phyloP scores from a whole-genome alignment of 345 rosid genomes.

The Citrus medica region DNA sequence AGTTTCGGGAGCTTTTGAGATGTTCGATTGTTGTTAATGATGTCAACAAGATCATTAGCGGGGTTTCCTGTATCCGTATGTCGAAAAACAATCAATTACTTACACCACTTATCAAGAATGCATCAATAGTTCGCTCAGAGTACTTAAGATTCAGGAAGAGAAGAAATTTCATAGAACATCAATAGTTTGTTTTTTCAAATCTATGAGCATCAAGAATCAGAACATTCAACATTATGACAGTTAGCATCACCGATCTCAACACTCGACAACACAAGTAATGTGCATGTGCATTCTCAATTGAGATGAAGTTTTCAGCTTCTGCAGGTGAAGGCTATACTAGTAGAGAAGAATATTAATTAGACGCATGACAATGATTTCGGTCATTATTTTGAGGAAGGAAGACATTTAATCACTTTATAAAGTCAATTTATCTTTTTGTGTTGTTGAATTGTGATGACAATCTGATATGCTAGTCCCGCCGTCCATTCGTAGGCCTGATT shows the following conservation, averaged over 20 bases:
- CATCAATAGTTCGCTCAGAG: background rate
- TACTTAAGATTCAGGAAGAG: background rate
- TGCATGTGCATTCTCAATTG: background rate
- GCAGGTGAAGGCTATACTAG: background rate
- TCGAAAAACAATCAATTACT: background rate
- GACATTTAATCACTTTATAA: background rate
- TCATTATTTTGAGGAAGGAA: background rate
- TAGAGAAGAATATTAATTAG: background rate
- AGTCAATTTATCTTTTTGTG: background rate
- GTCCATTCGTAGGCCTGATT: too few relatives aligned
- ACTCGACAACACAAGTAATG: background rate
- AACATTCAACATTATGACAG: background rate
- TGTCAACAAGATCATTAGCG: conserved; percentile 66
- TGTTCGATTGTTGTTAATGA: conserved; percentile 72
- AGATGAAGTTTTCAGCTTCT: background rate
- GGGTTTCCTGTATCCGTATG: conserved; percentile 66
- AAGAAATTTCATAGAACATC: background rate
- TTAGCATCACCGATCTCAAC: background rate
- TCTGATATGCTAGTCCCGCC: background rate
- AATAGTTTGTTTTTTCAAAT: background rate
- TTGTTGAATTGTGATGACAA: background rate
- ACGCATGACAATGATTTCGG: background rate
- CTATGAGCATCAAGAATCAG: background rate
- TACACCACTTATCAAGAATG: background rate
- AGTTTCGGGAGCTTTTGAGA: conserved; percentile 48